Conservation (phyloP, 768 basidiomycete genomes). For the Suillus decipiens region DNA sequence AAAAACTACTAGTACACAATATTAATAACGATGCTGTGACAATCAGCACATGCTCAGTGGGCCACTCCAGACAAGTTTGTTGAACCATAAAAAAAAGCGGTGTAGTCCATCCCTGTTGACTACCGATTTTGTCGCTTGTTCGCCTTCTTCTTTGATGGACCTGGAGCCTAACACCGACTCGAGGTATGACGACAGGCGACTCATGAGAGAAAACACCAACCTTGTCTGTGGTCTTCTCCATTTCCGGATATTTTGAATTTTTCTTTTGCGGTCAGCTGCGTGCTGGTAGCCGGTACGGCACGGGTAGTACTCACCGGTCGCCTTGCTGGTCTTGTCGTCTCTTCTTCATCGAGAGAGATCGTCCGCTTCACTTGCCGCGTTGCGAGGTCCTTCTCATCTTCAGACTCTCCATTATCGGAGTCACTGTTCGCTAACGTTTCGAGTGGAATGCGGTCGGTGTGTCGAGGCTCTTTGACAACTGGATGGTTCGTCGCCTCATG, state of each 20-base stretch:
- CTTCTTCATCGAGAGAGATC: constrained; percentile 19
- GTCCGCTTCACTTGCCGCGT: constrained; percentile 25
- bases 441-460: constrained; percentile 21
- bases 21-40: not conserved
- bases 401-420: constrained; percentile 28
- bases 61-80: not conserved
- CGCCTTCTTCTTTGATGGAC: constrained; percentile 24
- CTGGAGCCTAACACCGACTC: constrained; percentile 12
- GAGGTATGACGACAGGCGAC: constrained; percentile 2
- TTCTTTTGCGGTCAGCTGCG: constrained; percentile 19
- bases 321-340: constrained; percentile 27
- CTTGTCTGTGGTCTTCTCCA: constrained; percentile 24
- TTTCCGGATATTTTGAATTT: constrained; percentile 20
- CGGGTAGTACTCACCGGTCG: constrained; percentile 22
- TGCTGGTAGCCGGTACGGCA: not conserved
- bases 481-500: not conserved
- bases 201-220: constrained; percentile 15
- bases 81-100: not conserved
- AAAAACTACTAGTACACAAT: not conserved
- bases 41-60: not conserved
- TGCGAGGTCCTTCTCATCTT: constrained; percentile 24
- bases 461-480: not conserved
- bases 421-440: constrained; percentile 28
- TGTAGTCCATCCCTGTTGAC: not conserved
- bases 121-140: constrained; percentile 24